Conservation (phyloP, 768 basidiomycete species). For the Leccinum variicolor region DNA sequence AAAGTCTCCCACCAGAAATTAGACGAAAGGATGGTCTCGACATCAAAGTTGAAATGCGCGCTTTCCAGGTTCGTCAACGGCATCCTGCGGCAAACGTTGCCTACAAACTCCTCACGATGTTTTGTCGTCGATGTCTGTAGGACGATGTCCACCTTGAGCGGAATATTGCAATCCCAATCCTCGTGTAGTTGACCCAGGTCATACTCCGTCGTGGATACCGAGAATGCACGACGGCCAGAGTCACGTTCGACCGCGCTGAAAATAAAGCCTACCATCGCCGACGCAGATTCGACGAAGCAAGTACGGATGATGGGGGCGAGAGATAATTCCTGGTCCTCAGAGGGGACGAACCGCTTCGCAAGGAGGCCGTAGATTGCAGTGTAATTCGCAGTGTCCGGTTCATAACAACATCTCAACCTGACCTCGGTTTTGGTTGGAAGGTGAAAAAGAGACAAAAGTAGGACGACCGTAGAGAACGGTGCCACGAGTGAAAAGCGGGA, state of each 20-base stretch:
- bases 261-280: constrained; percentile 10
- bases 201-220: constrained; percentile 1
- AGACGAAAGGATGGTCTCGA: constrained; percentile 2
- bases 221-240: constrained; percentile 8
- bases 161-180: constrained; percentile 19
- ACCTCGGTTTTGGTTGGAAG: constrained; percentile 13
- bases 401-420: constrained; percentile 15
- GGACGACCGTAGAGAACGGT: constrained; percentile 16
- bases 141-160: constrained; percentile 15
- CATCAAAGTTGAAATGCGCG: constrained; percentile 10
- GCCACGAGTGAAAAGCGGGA: constrained; percentile 16
- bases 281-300: constrained; percentile 8
- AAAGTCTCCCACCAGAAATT: constrained; percentile 18
- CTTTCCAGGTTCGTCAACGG: constrained; percentile 11
- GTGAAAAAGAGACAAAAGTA: constrained; percentile 8
- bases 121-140: constrained; percentile 2
- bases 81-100: constrained; percentile 10
- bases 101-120: constrained; percentile 13
- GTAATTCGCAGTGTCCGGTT: constrained; percentile 2
- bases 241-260: constrained; percentile 15
- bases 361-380: constrained; percentile 13
- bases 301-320: constrained; percentile 11
- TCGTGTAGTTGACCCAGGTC: constrained; percentile 8
- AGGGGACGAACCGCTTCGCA: constrained; percentile 10
- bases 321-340: background rate